These are phyloP conservation scores for Basidiobolus meristosporus DNA, from an alignment of 371 early-diverging fungal genomes.

Conservation along the genomic window DNA sequence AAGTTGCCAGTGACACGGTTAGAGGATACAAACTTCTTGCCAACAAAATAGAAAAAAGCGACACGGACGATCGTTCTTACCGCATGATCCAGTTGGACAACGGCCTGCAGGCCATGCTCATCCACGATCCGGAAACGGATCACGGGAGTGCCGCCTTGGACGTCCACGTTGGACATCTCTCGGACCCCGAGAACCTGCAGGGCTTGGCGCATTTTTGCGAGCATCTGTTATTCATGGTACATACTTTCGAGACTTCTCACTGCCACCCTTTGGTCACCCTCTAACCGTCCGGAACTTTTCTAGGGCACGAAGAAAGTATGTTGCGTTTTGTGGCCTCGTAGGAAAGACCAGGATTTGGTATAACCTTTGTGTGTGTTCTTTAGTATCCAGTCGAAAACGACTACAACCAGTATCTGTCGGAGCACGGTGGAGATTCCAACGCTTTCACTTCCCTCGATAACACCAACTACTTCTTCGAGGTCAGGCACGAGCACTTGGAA, in stretches of 20 bases:
- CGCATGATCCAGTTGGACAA: conserved; percentile 65
- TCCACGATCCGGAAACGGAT: conserved; percentile 66
- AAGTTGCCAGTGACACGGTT: too few species aligned
- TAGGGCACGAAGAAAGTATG: conserved; percentile 2
- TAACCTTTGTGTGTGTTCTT: conserved; percentile 30
- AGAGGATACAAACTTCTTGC: too few species aligned
- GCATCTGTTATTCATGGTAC: conserved; percentile 88
- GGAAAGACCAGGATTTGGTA: too few species aligned
- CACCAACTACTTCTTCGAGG: conserved; percentile 93
- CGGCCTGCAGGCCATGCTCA: conserved; percentile 55
- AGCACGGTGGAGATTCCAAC: conserved; percentile 86
- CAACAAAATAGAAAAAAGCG: conserved; percentile 8
- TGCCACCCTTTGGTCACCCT: not conserved
- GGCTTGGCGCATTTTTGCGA: conserved; percentile 98
- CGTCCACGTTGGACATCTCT: conserved; percentile 81
- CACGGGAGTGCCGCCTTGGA: conserved; percentile 81
- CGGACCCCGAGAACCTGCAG: conserved; percentile 59
- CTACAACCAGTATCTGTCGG: conserved; percentile 68
- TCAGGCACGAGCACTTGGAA: conserved; percentile 63
- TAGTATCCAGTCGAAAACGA: conserved; percentile 93
- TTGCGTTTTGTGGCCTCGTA: too few species aligned
- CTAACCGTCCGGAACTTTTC: not conserved
- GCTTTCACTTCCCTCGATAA: conserved; percentile 81
- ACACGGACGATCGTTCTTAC: conserved; percentile 65
- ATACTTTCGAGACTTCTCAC: conserved; percentile 4